Base-by-base conservation (phyloP, 495 filamentous ascomycete species). In the Opeltia flavorubescens region DNA sequence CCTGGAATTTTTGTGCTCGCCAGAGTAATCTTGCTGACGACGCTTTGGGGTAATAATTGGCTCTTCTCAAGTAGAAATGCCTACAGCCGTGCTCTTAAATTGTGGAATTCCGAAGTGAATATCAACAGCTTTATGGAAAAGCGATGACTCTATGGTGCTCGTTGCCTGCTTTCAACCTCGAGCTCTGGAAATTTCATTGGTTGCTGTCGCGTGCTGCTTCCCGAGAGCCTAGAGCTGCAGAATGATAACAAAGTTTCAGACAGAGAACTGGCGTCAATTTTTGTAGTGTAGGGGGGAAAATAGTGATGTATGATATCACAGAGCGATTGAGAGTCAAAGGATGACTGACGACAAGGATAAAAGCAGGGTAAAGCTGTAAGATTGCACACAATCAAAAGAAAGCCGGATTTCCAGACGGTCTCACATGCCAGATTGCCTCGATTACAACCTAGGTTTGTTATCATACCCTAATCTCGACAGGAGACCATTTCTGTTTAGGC, bases 351-450 rank as follows among this genome's bases (percentile, higher is more conserved):
- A n/a, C n/a, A n/a, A n/a, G n/a, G n/a, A n/a, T n/a, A n/a, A n/a
- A n/a, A n/a, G n/a, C n/a, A n/a, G n/a, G n/a, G n/a, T n/a, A n/a
- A n/a, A n/a, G n/a, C n/a, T n/a, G n/a, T n/a, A 6, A 24, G 34
- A 46, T 46, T 38, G 43, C 3, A n/a, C 4, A 39, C 21, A 9
- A 41, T 21, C 38, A 41, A n/a, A n/a, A 41, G 38, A 41, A 41
- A 41, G 13, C 12, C 17, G 25, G 21, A 21, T 23, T 21, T 21
- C 21, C 34, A 36, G 21, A 21, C 21, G 38, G 4, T 25, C 21
- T 41, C 38, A 41, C 38, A 41, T 41, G 38, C 21, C 38, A 41
- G 21, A 23, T 23, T 20, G n/a, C n/a, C n/a, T n/a, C n/a, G 15
- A 40, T 31, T 31, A 13, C 29, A 31, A 13, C 29, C 13, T 31